Conservation (phyloP, 169 alveolate genomes). For the Plasmodium billcollinsi region DNA sequence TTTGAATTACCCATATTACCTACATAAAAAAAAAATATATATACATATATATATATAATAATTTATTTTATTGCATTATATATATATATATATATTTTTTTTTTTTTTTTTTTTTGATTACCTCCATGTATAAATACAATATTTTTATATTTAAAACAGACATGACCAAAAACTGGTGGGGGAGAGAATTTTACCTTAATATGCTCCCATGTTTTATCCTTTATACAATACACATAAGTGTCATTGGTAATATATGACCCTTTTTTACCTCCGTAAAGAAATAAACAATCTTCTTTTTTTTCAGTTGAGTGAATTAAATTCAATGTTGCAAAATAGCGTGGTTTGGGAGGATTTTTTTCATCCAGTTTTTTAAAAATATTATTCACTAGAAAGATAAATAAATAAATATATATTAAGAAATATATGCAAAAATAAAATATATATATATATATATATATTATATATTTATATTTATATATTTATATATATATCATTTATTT, state of each 20-base stretch:
- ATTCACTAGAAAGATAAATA: conserved; percentile 20
- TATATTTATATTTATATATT: not conserved
- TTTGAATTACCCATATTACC: conserved; percentile 63
- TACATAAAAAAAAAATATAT: not conserved
- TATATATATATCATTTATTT: not conserved
- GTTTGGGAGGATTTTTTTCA: conserved; percentile 7
- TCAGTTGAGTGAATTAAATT: conserved; percentile 47
- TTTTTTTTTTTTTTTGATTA: not conserved
- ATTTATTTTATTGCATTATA: not conserved
- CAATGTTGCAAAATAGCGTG: conserved; percentile 51
- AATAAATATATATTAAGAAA: not conserved
- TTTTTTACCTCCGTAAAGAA: conserved; percentile 70
- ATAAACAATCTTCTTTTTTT: conserved; percentile 36
- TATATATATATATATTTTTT: not conserved
- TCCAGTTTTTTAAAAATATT: conserved; percentile 35
- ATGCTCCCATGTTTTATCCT: conserved; percentile 31
- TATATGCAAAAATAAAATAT: not conserved
- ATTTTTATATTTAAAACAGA: conserved; percentile 45
- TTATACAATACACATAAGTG: conserved; percentile 39
- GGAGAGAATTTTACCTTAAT: conserved; percentile 32
- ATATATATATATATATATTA: not conserved
- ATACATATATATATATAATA: not conserved
- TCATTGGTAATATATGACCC: conserved; percentile 59
- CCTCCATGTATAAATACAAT: conserved; percentile 73
- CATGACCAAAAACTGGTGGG: conserved; percentile 75